Evolutionary conservation across 73 alveolate genomes (phyloP).

Genomic region (Tetrahymena thermophila): DNA sequence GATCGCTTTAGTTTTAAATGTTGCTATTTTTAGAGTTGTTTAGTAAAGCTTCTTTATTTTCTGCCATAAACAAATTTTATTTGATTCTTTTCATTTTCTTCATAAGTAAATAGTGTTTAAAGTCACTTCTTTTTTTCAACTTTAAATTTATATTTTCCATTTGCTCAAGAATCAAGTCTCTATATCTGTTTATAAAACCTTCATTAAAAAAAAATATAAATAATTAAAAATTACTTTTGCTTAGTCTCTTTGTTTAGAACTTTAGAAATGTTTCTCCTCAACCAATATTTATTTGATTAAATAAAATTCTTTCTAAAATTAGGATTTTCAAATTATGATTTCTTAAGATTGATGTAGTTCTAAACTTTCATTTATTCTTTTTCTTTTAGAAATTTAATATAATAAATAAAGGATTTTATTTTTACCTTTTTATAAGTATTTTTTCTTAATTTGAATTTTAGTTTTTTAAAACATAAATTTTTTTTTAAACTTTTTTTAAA

Average conservation of each 20-base stretch:
- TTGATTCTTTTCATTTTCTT: not conserved
- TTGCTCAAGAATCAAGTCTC: not conserved
- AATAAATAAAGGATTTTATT: not conserved
- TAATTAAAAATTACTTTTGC: not conserved
- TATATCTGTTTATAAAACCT: not conserved
- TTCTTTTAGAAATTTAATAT: not conserved
- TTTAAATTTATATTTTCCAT: not conserved
- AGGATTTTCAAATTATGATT: slow-evolving; percentile 13
- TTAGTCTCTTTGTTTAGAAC: not conserved
- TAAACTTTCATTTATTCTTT: not conserved
- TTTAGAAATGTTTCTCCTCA: slow-evolving; percentile 3
- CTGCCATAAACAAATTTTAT: not conserved
- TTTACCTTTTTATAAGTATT: not conserved
- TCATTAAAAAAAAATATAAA: not conserved
- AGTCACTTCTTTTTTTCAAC: not conserved
- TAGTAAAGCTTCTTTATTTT: not conserved
- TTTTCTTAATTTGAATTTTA: too few species aligned
- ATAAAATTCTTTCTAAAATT: slow-evolving; percentile 17
- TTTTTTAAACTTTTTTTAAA: too few species aligned
- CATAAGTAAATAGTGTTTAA: not conserved
- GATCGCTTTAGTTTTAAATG: not conserved
- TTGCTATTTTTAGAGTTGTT: not conserved
- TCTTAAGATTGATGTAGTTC: not conserved
- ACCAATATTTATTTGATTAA: slow-evolving; percentile 32
- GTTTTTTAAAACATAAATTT: too few species aligned